Conservation (phyloP, 805 yeast species). For the Candida pseudofarinosa region DNA sequence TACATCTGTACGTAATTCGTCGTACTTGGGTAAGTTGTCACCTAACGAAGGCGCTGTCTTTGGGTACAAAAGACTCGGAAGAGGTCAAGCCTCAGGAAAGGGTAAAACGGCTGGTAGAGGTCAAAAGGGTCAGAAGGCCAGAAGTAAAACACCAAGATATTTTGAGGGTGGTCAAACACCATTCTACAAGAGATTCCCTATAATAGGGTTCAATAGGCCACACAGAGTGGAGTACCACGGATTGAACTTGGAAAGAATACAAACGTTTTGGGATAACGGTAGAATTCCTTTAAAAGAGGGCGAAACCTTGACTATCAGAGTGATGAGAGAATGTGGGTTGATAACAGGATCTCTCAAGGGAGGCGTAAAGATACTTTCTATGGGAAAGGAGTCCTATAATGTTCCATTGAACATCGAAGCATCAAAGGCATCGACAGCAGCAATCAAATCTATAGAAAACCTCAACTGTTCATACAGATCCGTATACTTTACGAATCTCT, state of each 20-base stretch:
- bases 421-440: conserved; percentile 70
- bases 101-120: conserved; percentile 98
- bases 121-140: conserved; percentile 97
- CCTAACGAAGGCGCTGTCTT: conserved; percentile 63
- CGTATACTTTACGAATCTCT: conserved; percentile 56
- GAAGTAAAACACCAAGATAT: conserved; percentile 86
- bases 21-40: conserved; percentile 49
- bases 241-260: conserved; percentile 66
- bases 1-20: conserved; percentile 28
- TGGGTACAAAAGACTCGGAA: conserved; percentile 73
- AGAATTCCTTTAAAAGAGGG: conserved; percentile 56
- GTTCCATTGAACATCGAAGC: conserved; percentile 77
- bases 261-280: conserved; percentile 64
- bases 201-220: conserved; percentile 76
- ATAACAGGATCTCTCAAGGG: conserved; percentile 66
- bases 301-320: conserved; percentile 68
- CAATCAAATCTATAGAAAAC: conserved; percentile 67
- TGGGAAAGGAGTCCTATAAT: conserved; percentile 48
- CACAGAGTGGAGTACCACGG: conserved; percentile 50
- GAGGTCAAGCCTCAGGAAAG: conserved; percentile 90
- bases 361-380: conserved; percentile 80
- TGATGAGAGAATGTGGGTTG: conserved; percentile 71
- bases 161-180: conserved; percentile 99
- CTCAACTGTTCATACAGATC: conserved; percentile 75
- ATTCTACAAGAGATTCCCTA: conserved; percentile 76